Evolutionary conservation across 306 rosid genomes (phyloP).

Genomic region (Prunus salicina): DNA sequence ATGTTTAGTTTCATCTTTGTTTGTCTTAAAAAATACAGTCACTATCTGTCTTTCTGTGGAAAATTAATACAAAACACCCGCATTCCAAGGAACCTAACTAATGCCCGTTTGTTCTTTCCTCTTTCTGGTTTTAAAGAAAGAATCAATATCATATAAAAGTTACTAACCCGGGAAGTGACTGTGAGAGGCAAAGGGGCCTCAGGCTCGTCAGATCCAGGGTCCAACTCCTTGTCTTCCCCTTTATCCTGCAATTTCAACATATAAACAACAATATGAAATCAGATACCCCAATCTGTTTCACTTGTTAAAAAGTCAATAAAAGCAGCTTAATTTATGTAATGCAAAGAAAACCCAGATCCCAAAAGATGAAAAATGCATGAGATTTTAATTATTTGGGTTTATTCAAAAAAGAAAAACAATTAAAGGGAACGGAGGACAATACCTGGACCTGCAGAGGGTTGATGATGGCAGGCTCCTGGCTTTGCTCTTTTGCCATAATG

Average conservation of each 20-base stretch:
- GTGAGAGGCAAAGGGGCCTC: conserved; percentile 73
- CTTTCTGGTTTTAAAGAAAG: not conserved
- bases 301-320: not conserved
- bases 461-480: conserved; percentile 32
- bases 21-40: not conserved
- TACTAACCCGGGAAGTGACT: conserved; percentile 70
- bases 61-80: not conserved
- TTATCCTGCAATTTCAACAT: conserved; percentile 49
- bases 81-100: not conserved
- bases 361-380: not conserved
- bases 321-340: conserved; percentile 3
- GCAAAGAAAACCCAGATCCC: conserved; percentile 18
- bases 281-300: conserved; percentile 3
- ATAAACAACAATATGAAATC: not conserved
- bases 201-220: conserved; percentile 44
- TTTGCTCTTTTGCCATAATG: conserved; percentile 45
- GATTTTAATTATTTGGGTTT: conserved; percentile 8
- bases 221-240: conserved; percentile 39
- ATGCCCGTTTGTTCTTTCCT: not conserved
- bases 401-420: not conserved
- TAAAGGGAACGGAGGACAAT: not conserved
- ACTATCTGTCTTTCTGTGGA: not conserved
- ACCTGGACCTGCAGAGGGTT: conserved; percentile 32
- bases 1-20: not conserved
- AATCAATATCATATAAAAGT: not conserved